Conservation (phyloP, 805 yeast species). For the Tetrapisispora arboricola region DNA sequence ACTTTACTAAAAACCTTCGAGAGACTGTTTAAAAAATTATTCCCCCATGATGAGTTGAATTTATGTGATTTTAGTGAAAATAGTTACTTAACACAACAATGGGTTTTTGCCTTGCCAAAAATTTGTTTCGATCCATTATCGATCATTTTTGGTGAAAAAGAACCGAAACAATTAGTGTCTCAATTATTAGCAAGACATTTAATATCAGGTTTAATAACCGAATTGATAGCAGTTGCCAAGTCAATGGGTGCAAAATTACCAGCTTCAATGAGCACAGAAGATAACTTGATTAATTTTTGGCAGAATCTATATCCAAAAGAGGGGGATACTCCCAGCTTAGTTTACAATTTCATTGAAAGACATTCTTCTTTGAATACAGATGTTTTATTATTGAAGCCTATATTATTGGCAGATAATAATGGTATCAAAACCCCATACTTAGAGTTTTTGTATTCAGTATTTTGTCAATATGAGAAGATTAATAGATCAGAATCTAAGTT, state of each 20-base stretch:
- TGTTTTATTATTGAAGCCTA: conserved; percentile 72
- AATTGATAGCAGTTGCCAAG: conserved; percentile 60
- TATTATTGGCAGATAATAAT: conserved; percentile 79
- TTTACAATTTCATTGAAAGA: conserved; percentile 54
- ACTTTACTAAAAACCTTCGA: conserved; percentile 23
- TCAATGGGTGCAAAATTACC: conserved; percentile 69
- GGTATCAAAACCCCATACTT: conserved; percentile 82
- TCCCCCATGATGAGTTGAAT: conserved; percentile 33
- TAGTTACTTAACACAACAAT: conserved; percentile 63
- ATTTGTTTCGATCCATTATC: conserved; percentile 71
- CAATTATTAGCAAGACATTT: conserved; percentile 81
- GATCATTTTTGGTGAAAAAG: conserved; percentile 60
- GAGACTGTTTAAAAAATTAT: conserved; percentile 23
- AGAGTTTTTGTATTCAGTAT: conserved; percentile 73
- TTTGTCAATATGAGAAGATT: conserved; percentile 50
- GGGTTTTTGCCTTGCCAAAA: conserved; percentile 75
- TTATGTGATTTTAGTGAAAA: conserved; percentile 20
- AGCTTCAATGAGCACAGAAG: conserved; percentile 51
- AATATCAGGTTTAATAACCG: conserved; percentile 67
- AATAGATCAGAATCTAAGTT: conserved; percentile 33
- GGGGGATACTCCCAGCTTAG: conserved; percentile 45
- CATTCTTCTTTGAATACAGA: conserved; percentile 54
- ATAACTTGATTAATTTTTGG: conserved; percentile 46
- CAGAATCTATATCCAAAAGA: conserved; percentile 34
- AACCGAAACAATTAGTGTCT: conserved; percentile 44